Percentiles rank a stretch among this genome's conserved stretches.
phyloP scores from a whole-genome alignment of 805 yeast species.

The Lipomyces sp. region DNA sequence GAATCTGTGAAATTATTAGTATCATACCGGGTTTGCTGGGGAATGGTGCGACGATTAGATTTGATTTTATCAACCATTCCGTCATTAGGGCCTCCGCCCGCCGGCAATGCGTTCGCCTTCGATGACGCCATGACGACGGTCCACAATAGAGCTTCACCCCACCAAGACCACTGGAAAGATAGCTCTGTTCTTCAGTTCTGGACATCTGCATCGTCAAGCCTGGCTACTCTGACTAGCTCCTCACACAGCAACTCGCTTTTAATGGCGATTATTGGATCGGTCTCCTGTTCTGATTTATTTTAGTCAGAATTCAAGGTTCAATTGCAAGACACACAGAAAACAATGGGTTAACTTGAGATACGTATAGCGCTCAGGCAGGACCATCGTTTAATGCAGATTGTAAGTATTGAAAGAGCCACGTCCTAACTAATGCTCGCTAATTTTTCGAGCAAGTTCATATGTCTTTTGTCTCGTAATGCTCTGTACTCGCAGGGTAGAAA shows the following conservation, averaged over 20 bases:
- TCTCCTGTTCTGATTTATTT: neutral
- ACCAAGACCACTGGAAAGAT: neutral
- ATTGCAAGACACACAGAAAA: constrained; percentile 5
- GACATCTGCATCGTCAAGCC: constrained; percentile 6
- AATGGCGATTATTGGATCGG: constrained; percentile 2
- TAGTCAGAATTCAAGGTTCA: constrained; percentile 3
- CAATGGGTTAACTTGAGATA: constrained; percentile 1
- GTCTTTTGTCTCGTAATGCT: no score
- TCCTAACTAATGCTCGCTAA: no score
- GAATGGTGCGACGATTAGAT: no score
- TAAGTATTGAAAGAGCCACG: neutral
- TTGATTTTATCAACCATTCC: no score
- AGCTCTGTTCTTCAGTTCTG: constrained; percentile 5
- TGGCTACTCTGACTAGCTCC: constrained; percentile 5
- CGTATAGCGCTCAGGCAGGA: constrained; percentile 3
- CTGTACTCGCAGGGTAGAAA: no score
- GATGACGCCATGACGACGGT: no score
- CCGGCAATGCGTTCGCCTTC: no score
- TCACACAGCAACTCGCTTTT: neutral
- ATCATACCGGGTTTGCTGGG: no score
- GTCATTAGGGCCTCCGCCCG: no score
- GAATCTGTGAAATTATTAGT: no score
- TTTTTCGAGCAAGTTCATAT: no score
- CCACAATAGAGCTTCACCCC: neutral
- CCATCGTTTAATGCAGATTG: constrained; percentile 1